Base-by-base conservation (phyloP, 2,329 filamentous ascomycete species). In the Verticillium dahliae region DNA sequence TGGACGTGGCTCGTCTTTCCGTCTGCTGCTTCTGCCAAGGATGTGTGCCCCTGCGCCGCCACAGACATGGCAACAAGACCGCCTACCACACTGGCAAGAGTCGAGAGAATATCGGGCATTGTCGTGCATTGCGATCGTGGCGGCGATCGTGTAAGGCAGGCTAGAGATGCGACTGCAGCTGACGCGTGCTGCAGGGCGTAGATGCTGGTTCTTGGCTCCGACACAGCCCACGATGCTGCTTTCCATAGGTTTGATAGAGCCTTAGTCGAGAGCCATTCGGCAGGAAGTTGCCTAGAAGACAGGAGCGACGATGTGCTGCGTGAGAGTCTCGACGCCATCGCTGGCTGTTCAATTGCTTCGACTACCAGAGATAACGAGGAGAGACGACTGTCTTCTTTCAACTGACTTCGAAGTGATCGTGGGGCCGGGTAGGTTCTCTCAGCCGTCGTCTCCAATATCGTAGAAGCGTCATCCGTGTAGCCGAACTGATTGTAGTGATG, bases 391-490 rank as follows among this genome's bases (percentile, higher is more conserved):
- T 70, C 62, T 45, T 73, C 67, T 0, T 66, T 61, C 41, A 75
- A 71, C 5, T 62, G 63, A 60, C 71, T 71, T 11, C 74, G 70
- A 4, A 72, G 63, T 6, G 69, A 70, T 45, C 65, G 68, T 31
- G 78, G 78, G 22, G 64, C 65, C 10, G 74, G 70, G 60, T 77
- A 80, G 38, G 70, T 68, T 3, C 72, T 70, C 38, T 69, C 63
- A 3, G 73, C 63, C 1, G 80, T 63, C 6, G 72, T 69, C 10
- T 72, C 69, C 35, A 82, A 63, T 6, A 84, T 70, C 2, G 69
- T 70, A 64, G 78, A 73, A 4, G 74, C 77, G 66, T 83, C 81
- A 1, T 70, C 66, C 4, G 68, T 58, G 1, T 76, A 74, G 9
- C 70, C 69, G 27, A 69, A 68, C 35, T 73, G 67, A 3, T 72